Base-by-base conservation (phyloP, 2,329 filamentous ascomycete species). In the Cladosporium velox region DNA sequence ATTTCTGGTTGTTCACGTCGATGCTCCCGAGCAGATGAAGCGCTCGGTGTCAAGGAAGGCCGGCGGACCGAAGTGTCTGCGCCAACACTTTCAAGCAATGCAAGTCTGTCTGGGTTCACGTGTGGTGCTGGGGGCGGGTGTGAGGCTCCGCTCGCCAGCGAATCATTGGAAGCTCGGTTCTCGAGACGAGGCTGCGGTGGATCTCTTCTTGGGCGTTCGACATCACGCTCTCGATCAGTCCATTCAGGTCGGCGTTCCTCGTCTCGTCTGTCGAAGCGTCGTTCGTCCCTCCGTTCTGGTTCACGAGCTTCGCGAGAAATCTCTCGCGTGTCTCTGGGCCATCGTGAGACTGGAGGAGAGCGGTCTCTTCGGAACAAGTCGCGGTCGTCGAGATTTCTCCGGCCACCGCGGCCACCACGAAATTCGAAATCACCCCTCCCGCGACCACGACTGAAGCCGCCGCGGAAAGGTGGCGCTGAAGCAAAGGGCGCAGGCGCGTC, bases 401-500 rank as follows among this genome's bases (percentile, higher is more conserved):
- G 77, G 67, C 84, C 77, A 51, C 81, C 81, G 34, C 85, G 81
- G 59, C 61, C 68, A 12, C 82, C 82, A 35, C 83, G 80, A 52
- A 79, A 79, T 65, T 84, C 83, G 78, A 82, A 85, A 60, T 85
- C 85, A 15, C 76, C 79, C 67, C 79, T 72, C 62, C 85, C 87
- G 34, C 87, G 64, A 34, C 73, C 67, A 30, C 85, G 82, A 32
- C 79, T 76, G 66, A 86, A 86, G 6, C 85, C 85, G 34, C 85
- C 84, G 24, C 88, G 85, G 24, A 79, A 77, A 66, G 80, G 79
- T 64, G 84, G 83, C 10, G 84, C 82, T 11, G 82, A 81, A 10
- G 82, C 77, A 21, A 82, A 84, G 65, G 89, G 88, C 1, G 85
- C 83, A 14, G 63, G 54, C 5, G 86, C 84, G 68, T 93, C 90